These are phyloP conservation scores for Wickerhamiella hasegawae DNA, from an alignment of 805 yeast species.

Conservation along the genomic window DNA sequence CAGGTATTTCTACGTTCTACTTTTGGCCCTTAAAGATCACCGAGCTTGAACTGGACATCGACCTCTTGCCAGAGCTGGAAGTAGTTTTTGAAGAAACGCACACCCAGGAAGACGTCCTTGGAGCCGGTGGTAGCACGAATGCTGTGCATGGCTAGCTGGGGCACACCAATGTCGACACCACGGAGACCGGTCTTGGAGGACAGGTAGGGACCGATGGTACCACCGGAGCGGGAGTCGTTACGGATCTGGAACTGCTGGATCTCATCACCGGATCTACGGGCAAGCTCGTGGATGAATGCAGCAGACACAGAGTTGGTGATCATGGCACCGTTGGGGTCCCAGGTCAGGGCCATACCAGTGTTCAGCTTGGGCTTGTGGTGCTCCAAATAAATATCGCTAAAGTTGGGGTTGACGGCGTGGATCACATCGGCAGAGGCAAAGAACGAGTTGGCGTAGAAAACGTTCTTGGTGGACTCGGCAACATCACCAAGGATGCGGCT, in stretches of 20 bases:
- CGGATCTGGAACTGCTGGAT: slow-evolving; percentile 73
- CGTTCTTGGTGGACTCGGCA: slow-evolving; percentile 24
- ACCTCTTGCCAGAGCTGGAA: slow-evolving; percentile 50
- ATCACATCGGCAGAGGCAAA: slow-evolving; percentile 72
- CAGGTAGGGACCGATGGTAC: slow-evolving; percentile 63
- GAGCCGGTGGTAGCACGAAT: slow-evolving; percentile 70
- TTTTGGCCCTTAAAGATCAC: too few species aligned
- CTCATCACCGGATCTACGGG: slow-evolving; percentile 43
- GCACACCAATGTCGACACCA: slow-evolving; percentile 67
- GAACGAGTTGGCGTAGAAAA: slow-evolving; percentile 54
- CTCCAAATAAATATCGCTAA: slow-evolving; percentile 42
- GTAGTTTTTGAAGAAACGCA: slow-evolving; percentile 56
- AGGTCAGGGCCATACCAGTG: slow-evolving; percentile 51
- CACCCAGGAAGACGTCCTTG: slow-evolving; percentile 59
- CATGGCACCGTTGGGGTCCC: slow-evolving; percentile 71
- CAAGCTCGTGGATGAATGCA: slow-evolving; percentile 56
- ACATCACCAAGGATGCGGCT: slow-evolving; percentile 28
- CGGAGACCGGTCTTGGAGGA: slow-evolving; percentile 24
- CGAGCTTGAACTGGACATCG: slow-evolving; percentile 20
- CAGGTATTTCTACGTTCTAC: too few species aligned
- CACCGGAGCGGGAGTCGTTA: slow-evolving; percentile 74
- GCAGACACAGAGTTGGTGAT: slow-evolving; percentile 66
- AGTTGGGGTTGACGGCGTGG: slow-evolving; percentile 69
- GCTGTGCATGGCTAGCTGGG: slow-evolving; percentile 77
- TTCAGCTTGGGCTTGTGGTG: slow-evolving; percentile 70